Conservation (phyloP, 495 filamentous ascomycete species). For the Penicillium mononematosum region DNA sequence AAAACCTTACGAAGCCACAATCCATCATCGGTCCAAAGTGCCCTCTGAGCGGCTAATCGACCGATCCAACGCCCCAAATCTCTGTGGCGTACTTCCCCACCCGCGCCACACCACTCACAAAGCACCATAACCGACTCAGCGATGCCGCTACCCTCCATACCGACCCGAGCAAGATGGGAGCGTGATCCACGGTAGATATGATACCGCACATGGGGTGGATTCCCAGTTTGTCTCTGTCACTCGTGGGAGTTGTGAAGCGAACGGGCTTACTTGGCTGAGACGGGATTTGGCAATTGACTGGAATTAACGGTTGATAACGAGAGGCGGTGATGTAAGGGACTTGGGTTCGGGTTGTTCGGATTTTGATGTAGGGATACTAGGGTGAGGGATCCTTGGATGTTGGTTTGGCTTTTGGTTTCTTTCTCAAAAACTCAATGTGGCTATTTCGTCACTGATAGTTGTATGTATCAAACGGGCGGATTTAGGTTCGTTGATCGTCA, state of each 20-base stretch:
- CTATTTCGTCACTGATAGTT: no score
- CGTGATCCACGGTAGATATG: conserved; percentile 7
- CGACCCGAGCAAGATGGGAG: background rate
- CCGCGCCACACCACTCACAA: conserved; percentile 31
- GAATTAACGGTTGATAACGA: conserved; percentile 8
- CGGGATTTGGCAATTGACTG: background rate
- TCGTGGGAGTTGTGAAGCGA: conserved; percentile 18
- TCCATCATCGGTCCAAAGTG: background rate
- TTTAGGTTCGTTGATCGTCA: background rate
- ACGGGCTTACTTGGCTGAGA: conserved; percentile 15
- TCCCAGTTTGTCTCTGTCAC: background rate
- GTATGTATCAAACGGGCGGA: background rate
- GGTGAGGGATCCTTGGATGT: background rate
- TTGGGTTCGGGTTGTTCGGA: background rate
- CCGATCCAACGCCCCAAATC: conserved; percentile 16
- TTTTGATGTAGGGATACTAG: background rate
- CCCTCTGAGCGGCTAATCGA: conserved; percentile 12
- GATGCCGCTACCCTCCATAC: conserved; percentile 9
- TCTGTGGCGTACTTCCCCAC: conserved; percentile 17
- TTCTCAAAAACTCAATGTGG: background rate
- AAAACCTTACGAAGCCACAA: background rate
- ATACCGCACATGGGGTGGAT: conserved; percentile 24
- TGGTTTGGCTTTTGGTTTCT: background rate
- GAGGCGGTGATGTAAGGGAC: conserved; percentile 29
- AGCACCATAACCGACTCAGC: conserved; percentile 19